Conservation (phyloP, 306 rosid species). For the Rosa chinensis region DNA sequence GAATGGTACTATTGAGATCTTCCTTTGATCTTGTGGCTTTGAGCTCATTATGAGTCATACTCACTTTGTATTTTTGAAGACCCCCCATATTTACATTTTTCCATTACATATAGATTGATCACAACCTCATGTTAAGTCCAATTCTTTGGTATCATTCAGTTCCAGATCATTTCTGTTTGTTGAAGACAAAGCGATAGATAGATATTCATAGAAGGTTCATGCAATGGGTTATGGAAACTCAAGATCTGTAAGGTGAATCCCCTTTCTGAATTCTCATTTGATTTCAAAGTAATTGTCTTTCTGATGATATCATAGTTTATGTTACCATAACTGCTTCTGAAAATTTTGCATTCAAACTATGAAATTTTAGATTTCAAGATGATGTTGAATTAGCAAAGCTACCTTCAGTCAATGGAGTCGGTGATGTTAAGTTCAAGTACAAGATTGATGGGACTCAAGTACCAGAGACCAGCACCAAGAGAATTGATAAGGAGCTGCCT, state of each 20-base stretch:
- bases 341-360: background rate
- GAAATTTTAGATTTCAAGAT: slow-evolving; percentile 39
- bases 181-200: slow-evolving; percentile 26
- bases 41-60: slow-evolving; percentile 22
- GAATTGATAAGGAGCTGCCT: slow-evolving; percentile 16
- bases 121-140: slow-evolving; percentile 9
- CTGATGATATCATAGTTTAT: background rate
- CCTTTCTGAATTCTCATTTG: slow-evolving; percentile 9
- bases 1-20: slow-evolving; percentile 16
- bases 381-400: slow-evolving; percentile 31
- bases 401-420: slow-evolving; percentile 26
- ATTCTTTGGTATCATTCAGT: background rate
- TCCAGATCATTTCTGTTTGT: slow-evolving; percentile 18
- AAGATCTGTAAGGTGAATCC: slow-evolving; percentile 63
- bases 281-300: background rate
- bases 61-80: slow-evolving; percentile 20
- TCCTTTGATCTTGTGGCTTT: slow-evolving; percentile 35
- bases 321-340: background rate
- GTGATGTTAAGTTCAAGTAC: slow-evolving; percentile 34
- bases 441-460: slow-evolving; percentile 34
- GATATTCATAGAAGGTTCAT: slow-evolving; percentile 21
- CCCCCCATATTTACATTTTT: background rate
- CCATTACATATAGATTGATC: slow-evolving; percentile 6
- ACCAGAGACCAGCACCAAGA: slow-evolving; percentile 20
- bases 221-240: slow-evolving; percentile 63